These are phyloP conservation scores for Pachysolen tannophilus DNA, from an alignment of 805 yeast genomes.

Conservation along the genomic window DNA sequence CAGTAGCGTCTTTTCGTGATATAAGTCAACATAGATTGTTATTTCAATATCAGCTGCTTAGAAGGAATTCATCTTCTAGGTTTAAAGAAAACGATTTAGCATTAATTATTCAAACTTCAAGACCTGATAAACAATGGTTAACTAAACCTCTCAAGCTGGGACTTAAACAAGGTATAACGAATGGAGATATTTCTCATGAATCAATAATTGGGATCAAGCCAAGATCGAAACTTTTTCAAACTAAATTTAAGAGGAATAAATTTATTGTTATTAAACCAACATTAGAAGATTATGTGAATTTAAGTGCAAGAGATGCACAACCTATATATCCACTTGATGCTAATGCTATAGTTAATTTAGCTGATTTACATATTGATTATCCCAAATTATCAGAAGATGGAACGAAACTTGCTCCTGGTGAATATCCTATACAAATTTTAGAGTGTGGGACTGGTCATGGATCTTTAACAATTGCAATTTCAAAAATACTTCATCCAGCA, in stretches of 20 bases:
- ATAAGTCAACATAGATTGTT: too few relatives aligned
- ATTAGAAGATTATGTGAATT: conserved; percentile 37
- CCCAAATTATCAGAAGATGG: conserved; percentile 19
- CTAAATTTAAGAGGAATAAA: conserved; percentile 14
- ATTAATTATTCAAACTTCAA: conserved; percentile 19
- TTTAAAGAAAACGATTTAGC: conserved; percentile 25
- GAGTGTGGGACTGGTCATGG: conserved; percentile 56
- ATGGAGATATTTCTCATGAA: conserved; percentile 25
- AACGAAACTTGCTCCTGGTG: conserved; percentile 8
- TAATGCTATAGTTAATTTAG: conserved; percentile 33
- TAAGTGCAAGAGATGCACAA: conserved; percentile 35
- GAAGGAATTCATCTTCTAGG: conserved; percentile 13
- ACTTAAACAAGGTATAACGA: conserved; percentile 13
- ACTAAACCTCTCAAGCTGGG: conserved; percentile 21
- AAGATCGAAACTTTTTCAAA: conserved; percentile 21
- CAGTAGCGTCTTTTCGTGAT: too few relatives aligned
- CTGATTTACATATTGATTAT: conserved; percentile 37
- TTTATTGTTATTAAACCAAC: conserved; percentile 31
- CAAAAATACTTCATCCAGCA: conserved; percentile 33
- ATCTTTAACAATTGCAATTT: conserved; percentile 35
- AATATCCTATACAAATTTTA: conserved; percentile 27
- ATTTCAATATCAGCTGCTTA: too few relatives aligned
- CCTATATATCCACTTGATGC: conserved; percentile 47
- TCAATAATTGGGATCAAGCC: conserved; percentile 31
- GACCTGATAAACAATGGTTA: conserved; percentile 21